Conservation (phyloP, 768 basidiomycete species). For the Tylopilus sp. region DNA sequence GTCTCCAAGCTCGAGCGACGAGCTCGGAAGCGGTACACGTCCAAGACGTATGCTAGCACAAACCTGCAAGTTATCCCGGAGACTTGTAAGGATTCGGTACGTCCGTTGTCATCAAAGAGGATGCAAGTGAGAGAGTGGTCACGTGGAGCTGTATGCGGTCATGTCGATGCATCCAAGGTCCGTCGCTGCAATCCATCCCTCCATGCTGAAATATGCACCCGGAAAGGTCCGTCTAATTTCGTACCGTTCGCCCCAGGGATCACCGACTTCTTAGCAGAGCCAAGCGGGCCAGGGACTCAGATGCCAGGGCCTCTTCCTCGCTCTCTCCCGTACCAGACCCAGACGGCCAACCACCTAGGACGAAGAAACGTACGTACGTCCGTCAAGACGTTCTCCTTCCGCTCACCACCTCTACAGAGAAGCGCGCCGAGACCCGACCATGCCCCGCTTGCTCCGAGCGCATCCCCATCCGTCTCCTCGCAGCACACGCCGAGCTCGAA, state of each 20-base stretch:
- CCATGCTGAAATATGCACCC: not conserved
- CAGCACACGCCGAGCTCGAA: slow-evolving; percentile 62
- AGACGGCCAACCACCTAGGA: slow-evolving; percentile 31
- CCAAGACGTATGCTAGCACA: too few species aligned
- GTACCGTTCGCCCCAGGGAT: not conserved
- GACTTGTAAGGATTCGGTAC: too few species aligned
- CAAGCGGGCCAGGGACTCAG: slow-evolving; percentile 38
- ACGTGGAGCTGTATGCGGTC: slow-evolving; percentile 9
- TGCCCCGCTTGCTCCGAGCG: slow-evolving; percentile 74
- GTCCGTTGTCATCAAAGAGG: too few species aligned
- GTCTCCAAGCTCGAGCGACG: too few species aligned
- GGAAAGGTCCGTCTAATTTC: slow-evolving; percentile 27
- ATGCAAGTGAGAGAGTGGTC: not conserved
- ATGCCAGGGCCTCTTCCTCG: slow-evolving; percentile 27
- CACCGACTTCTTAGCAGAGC: slow-evolving; percentile 39
- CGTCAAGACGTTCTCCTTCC: not conserved
- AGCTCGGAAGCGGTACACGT: too few species aligned
- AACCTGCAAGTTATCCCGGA: too few species aligned
- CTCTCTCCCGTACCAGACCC: slow-evolving; percentile 33
- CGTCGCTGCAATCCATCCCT: slow-evolving; percentile 10
- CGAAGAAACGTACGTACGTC: slow-evolving; percentile 48
- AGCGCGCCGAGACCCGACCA: slow-evolving; percentile 67
- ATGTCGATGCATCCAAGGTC: slow-evolving; percentile 10
- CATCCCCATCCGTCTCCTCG: slow-evolving; percentile 71
- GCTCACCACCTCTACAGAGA: slow-evolving; percentile 39